Base-by-base conservation (phyloP, 1,284 basidiomycete genomes). In the Sphagnurus paluster region DNA sequence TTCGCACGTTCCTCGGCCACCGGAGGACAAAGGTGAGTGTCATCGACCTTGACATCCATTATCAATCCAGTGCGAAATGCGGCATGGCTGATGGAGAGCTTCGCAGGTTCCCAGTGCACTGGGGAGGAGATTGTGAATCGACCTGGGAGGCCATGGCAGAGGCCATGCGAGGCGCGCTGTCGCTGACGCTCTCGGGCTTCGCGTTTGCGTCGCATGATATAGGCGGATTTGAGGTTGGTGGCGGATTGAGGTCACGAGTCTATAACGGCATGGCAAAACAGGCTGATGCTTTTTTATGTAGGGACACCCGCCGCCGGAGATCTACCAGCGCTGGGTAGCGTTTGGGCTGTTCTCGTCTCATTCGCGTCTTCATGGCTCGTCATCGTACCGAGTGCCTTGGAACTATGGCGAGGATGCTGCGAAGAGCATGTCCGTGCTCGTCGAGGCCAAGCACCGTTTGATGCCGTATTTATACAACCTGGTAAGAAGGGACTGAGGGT, bases 61-160 rank as follows among this genome's bases (percentile, higher is more conserved):
- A 13, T 20, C 9, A 4, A 6, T n/a, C 9, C 24, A 4, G 3
- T 17, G 10, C 10, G 36, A 34, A 41, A 49, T 24, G 39, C n/a
- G n/a, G n/a, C n/a, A n/a, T n/a, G 24, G 11, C 16, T 32, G 19
- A 17, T 14, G 3, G 28, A 14, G 30, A n/a, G n/a, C n/a, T 33
- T 16, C 4, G 7, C 33, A 66, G 65, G 33, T 67, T 63, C 50
- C 63, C 62, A 20, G 67, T 82, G 64, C 82, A 85, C 57, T 88
- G 86, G 86, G 84, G 85, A 24, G 86, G 86, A 2, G 86, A 90
- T 54, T 87, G 84, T 63, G 85, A 88, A 61, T 84, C 82, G 10
- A 86, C 84, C 0, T 88, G 79, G 65, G 84, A 87, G 59, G 87
- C 84, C 4, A 89, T 90, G 85, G 81, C 81, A 0, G 85, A 89